Conservation (phyloP, 1,284 basidiomycete species). For the Apiotrichum montevideense region DNA sequence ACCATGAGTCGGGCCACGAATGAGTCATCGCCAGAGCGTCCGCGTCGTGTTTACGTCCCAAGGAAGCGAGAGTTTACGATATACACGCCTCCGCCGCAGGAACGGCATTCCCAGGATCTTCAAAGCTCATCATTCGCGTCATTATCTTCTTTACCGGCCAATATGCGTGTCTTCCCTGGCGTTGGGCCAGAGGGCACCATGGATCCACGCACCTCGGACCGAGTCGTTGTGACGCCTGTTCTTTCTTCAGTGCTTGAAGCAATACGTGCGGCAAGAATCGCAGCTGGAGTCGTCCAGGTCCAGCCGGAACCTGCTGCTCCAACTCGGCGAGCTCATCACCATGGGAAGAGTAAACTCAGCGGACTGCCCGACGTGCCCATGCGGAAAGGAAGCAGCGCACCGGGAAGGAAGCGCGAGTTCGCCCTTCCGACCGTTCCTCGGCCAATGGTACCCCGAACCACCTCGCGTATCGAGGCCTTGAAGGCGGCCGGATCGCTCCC, state of each 20-base stretch:
- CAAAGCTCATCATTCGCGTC: not conserved
- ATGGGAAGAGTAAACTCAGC: not conserved
- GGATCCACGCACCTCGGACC: slow-evolving; percentile 23
- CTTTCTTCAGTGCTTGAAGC: slow-evolving; percentile 55
- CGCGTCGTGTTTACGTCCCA: slow-evolving; percentile 34
- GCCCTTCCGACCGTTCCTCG: slow-evolving; percentile 27
- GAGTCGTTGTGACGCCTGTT: slow-evolving; percentile 56
- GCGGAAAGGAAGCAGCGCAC: slow-evolving; percentile 24
- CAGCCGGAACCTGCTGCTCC: not conserved
- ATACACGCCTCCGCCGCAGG: slow-evolving; percentile 20
- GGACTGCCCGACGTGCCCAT: slow-evolving; percentile 11
- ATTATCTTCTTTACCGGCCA: not conserved
- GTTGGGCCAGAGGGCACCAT: not conserved
- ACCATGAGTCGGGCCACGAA: slow-evolving; percentile 13
- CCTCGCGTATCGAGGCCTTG: slow-evolving; percentile 28
- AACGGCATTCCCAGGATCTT: not conserved
- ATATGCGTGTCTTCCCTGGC: not conserved
- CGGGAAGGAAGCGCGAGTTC: slow-evolving; percentile 23
- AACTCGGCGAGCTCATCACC: not conserved
- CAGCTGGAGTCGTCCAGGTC: slow-evolving; percentile 1
- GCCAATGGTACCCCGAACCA: slow-evolving; percentile 11
- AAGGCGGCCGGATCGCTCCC: slow-evolving; percentile 12
- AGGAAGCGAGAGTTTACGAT: slow-evolving; percentile 56
- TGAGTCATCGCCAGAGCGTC: slow-evolving; percentile 22
- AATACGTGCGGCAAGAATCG: slow-evolving; percentile 52